Evolutionary conservation across 192 early-diverging fungal genomes (phyloP), one percentile per base, ranked within the genome.

Genomic region (Radiomyces spectabilis): DNA sequence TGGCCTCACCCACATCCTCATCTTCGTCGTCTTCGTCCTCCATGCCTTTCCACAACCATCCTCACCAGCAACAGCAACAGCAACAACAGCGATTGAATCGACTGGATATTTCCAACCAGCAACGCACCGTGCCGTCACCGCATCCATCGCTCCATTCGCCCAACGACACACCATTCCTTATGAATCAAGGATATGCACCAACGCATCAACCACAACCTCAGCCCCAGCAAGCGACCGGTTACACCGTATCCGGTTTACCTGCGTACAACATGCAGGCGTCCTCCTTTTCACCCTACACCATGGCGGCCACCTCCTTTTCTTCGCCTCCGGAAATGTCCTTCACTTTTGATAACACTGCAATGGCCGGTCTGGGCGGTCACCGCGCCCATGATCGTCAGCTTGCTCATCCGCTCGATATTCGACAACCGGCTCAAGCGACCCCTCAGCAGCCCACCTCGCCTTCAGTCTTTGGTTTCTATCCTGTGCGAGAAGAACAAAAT

Each of bases 1-100:
- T 48, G 26, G 46, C 44, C 15, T 29, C 33, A 38, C 44, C 44
- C 33, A 19, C 55, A 21, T 30, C 44, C n/a, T 18, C 31, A 5
- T 27, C 38, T 41, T 41, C 44, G 8, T 25, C 59, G 18, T 51
- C 51, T 13, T 53, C 59, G 4, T 29, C 31, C 1, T 26, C 43
- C n/a, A 48, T 44, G 32, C 31, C 19, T 16, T 60, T 33, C 21
- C 41, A 33, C 8, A 18, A 30, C 22, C 34, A 37, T 27, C 43
- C 29, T 27, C 29, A 31, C 15, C 19, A 27, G 16, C 41, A 30
- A 49, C 21, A 34, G 29, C 10, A n/a, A 41, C 26, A 41, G 26
- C 24, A 21, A 43, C 30, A 51, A 16, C n/a, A 16, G 15, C 46
- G 46, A 21, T 27, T 15, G 29, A 30, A 16, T 7, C 24, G 24